Percentiles rank a stretch among this genome's conserved stretches.
These are phyloP conservation scores for Leptographium galeiforme DNA, from an alignment of 2,329 filamentous ascomycete genomes.

Conservation along the genomic window DNA sequence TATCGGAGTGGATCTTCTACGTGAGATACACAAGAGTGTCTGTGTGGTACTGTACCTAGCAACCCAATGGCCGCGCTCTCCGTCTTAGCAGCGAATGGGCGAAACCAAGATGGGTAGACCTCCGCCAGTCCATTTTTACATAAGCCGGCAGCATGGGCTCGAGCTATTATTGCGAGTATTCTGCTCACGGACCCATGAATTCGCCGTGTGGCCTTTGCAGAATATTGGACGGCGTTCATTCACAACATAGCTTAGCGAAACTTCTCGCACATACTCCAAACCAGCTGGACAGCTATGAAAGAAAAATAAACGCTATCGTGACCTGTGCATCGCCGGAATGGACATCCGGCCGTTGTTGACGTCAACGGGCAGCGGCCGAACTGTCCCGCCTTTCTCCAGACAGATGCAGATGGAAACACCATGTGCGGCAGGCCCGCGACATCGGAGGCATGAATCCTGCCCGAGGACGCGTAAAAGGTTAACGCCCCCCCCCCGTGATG, in stretches of 20 bases:
- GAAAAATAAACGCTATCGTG: neutral
- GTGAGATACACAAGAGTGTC: neutral
- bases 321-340: neutral
- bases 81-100: neutral
- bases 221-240: neutral
- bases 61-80: neutral
- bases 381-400: neutral
- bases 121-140: neutral
- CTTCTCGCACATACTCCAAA: neutral
- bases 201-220: neutral
- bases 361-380: neutral
- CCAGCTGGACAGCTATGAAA: neutral
- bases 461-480: neutral
- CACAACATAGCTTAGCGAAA: neutral
- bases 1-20: neutral
- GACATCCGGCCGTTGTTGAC: neutral
- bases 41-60: neutral
- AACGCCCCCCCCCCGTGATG: neutral
- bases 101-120: neutral
- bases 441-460: neutral
- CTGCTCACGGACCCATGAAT: neutral
- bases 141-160: neutral
- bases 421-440: neutral
- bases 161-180: neutral
- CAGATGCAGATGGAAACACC: neutral